Evolutionary conservation across 257 asterid genomes (phyloP), one percentile per base, ranked within the genome.

Genomic region (Knoxia roxburghii): DNA sequence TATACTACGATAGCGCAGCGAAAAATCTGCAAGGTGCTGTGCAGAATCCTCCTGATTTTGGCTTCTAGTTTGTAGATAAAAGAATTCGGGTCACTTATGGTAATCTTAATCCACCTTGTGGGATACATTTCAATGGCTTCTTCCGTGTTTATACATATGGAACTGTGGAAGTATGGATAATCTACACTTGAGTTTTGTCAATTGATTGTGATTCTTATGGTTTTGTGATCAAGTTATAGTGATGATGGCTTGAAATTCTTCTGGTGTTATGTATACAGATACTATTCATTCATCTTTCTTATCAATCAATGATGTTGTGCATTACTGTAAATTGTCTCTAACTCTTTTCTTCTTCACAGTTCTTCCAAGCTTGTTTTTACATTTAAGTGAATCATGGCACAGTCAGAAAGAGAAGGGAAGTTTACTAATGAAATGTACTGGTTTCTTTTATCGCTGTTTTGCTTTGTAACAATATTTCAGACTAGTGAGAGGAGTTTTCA

Each of bases 1-100:
- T 94, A 67, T 80, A 88, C 56, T 94, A 94, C 53, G 78, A 63
- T 4, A 82, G 91, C 20, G 97, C 99, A 23, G 95, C 84, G 21
- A 86, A 84, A 69, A 83, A 78, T 84, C 84, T 94, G 21, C 86
- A 83, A 73, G 84, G 85, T 37, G 79, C 82, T 29, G 68, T 88
- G 63, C 68, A 49, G 72, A 58, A 59, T 33, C 61, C 48, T 71
- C 67, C 26, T 4, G 46, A 51, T 49, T 24, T 15, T 45, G 33
- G 27, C 27, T 37, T 61, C 40, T 49, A 9, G 46, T 37, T 27
- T 72, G 77, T 40, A 26, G 54, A 37, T 58, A 37, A 58, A 20
- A 26, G 46, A 35, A 33, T 23, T 49, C n/a, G n/a, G 61, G 51
- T 72, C 8, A 7, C 23, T 26, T 43, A 21, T 46, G 37, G 26